phyloP scores from a whole-genome alignment of 257 asterid species.

The Prunella vulgaris region DNA sequence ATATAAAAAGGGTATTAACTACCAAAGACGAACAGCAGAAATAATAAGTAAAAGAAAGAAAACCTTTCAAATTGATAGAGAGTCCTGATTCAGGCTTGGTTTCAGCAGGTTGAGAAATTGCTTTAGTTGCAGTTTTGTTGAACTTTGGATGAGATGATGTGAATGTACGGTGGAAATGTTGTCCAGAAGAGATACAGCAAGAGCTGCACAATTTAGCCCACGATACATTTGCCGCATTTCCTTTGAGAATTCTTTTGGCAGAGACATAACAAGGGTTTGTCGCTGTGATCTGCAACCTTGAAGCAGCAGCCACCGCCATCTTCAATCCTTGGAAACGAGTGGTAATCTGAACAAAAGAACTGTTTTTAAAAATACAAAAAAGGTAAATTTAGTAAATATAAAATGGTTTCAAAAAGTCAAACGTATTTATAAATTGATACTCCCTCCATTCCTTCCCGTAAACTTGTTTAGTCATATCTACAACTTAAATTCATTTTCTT shows the following conservation, averaged over 20 bases:
- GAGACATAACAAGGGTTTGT: constrained; percentile 48
- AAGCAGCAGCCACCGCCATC: constrained; percentile 71
- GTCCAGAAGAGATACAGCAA: constrained; percentile 48
- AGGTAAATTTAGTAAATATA: too few relatives aligned
- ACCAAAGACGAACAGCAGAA: too few relatives aligned
- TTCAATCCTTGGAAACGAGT: constrained; percentile 15
- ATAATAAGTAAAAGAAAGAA: too few relatives aligned
- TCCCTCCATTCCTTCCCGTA: too few relatives aligned
- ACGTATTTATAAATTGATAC: too few relatives aligned
- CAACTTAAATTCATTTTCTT: too few relatives aligned
- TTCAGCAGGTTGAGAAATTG: constrained; percentile 54
- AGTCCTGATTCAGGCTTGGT: constrained; percentile 49
- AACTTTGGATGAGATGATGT: constrained; percentile 43
- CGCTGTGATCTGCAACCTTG: constrained; percentile 55
- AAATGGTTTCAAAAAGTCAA: too few relatives aligned
- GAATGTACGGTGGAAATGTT: constrained; percentile 36
- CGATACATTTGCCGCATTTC: constrained; percentile 30
- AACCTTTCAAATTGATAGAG: constrained; percentile 65
- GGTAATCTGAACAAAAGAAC: too few relatives aligned
- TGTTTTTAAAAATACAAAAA: too few relatives aligned
- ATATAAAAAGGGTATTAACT: too few relatives aligned
- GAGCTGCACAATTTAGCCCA: constrained; percentile 51
- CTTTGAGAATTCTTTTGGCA: constrained; percentile 29
- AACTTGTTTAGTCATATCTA: too few relatives aligned
- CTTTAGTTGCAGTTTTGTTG: constrained; percentile 41